Percentiles rank a stretch among this genome's conserved stretches.
Evolutionary conservation across 2,329 filamentous ascomycete species (phyloP).

Genomic region (Fusarium sp.): DNA sequence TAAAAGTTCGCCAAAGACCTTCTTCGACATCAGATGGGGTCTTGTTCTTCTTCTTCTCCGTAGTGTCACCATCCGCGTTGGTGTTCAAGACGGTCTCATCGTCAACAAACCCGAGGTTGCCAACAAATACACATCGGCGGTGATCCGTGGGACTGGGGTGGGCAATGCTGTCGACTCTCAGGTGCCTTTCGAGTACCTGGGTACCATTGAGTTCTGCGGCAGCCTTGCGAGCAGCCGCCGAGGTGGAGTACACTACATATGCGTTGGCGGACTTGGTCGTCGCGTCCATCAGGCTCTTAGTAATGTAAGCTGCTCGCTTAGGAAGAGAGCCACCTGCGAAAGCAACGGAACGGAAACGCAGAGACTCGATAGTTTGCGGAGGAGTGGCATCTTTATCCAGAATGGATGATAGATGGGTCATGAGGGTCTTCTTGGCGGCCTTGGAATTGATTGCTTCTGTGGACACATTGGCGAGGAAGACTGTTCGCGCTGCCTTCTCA

Average conservation of each 20-base stretch:
- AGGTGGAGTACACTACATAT: slow-evolving; percentile 87
- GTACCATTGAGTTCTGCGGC: slow-evolving; percentile 83
- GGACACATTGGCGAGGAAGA: slow-evolving; percentile 94
- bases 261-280: slow-evolving; percentile 95
- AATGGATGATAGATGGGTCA: slow-evolving; percentile 81
- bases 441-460: slow-evolving; percentile 84
- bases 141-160: slow-evolving; percentile 86
- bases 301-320: slow-evolving; percentile 94
- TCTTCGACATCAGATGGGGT: slow-evolving; percentile 88
- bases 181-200: slow-evolving; percentile 83
- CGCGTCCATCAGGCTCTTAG: slow-evolving; percentile 86
- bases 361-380: slow-evolving; percentile 82
- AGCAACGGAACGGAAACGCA: slow-evolving; percentile 93
- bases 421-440: slow-evolving; percentile 78
- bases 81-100: slow-evolving; percentile 79
- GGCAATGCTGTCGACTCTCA: slow-evolving; percentile 90
- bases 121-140: slow-evolving; percentile 92
- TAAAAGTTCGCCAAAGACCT: slow-evolving; percentile 86
- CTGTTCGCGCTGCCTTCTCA: slow-evolving; percentile 87
- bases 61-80: slow-evolving; percentile 71
- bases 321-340: slow-evolving; percentile 81
- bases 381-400: slow-evolving; percentile 63
- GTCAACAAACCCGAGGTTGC: slow-evolving; percentile 95
- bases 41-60: slow-evolving; percentile 78
- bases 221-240: slow-evolving; percentile 78